These are phyloP conservation scores for Fusarium sp. DNA, from an alignment of 2,329 filamentous ascomycete species.

Conservation along the genomic window DNA sequence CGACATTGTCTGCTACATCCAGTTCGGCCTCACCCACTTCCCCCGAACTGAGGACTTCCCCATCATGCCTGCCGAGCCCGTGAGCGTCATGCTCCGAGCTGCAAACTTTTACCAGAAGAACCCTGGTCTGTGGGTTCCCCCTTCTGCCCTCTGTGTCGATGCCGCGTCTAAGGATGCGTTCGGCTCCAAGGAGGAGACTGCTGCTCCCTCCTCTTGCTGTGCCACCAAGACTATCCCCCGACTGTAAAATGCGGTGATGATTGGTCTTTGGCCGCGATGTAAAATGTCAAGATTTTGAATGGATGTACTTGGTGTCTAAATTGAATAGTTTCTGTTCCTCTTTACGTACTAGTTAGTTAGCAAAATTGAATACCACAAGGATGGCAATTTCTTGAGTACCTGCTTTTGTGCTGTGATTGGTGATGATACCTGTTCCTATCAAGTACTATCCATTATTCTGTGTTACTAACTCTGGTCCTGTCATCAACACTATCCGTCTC, in stretches of 20 bases:
- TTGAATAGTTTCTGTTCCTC: slow-evolving; percentile 5
- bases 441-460: neutral
- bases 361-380: slow-evolving; percentile 6
- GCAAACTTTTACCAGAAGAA: slow-evolving; percentile 87
- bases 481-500: neutral
- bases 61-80: slow-evolving; percentile 89
- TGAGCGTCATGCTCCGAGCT: slow-evolving; percentile 82
- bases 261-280: neutral
- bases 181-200: slow-evolving; percentile 26
- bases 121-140: slow-evolving; percentile 84
- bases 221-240: slow-evolving; percentile 28
- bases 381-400: neutral
- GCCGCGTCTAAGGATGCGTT: slow-evolving; percentile 40
- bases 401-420: neutral
- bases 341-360: slow-evolving; percentile 17
- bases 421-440: neutral
- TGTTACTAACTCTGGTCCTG: neutral
- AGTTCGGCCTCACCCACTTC: slow-evolving; percentile 92
- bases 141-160: slow-evolving; percentile 52
- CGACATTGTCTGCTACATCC: slow-evolving; percentile 93
- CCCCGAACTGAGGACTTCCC: slow-evolving; percentile 92
- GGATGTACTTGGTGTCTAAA: slow-evolving; percentile 9
- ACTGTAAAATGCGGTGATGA: slow-evolving; percentile 10
- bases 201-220: slow-evolving; percentile 35
- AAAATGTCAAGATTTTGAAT: slow-evolving; percentile 6